Base-by-base conservation (phyloP, 345 rosid genomes). In the Hevea brasiliensis region DNA sequence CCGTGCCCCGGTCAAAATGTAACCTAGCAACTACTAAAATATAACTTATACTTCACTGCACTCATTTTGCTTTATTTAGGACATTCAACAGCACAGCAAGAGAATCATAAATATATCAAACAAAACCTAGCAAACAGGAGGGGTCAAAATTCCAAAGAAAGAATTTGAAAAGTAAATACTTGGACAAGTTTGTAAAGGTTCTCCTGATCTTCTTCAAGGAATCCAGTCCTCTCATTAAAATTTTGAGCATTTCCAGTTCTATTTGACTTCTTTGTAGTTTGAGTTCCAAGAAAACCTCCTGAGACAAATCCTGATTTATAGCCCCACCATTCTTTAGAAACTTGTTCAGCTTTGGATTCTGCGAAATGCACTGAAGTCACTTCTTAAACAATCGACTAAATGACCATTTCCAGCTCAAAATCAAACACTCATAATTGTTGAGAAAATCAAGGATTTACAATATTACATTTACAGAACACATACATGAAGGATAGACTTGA, bases 171-270 rank as follows among this genome's bases (percentile, higher is more conserved):
- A 71, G 45, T 20, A 41, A 78, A 29, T 83, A 92, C 99, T 83
- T 95, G 99, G 63, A 91, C 98, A 77, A 93, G 85, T 47, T 95
- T 91, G 84, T 95, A 95, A 32, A 93, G 96, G 83, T 91, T 91
- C 91, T 92, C 99, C 84, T 95, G 99, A 83, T 93, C 99, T 64
- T 93, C 89, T 86, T 95, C 99, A 68, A 69, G 80, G 79, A 95
- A 95, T 58, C 79, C 84, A 72, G 78, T 83, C 76, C 99, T 91
- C 85, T 81, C 73, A 17, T 68, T 73, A 72, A 41, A 23, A 23
- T 77, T 76, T 37, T 74, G 73, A 76, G 80, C 57, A 58, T 80
- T 81, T 69, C 80, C 84, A 44, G 68, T 71, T 40, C 70, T 73
- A 20, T 17, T 70, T 61, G 82, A 79, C 74, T 86, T 93, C 84